Percentiles rank a stretch among this genome's conserved stretches.
Conservation (phyloP, 352 stramenopile genomes). For the Elongisporangium anandrum region DNA sequence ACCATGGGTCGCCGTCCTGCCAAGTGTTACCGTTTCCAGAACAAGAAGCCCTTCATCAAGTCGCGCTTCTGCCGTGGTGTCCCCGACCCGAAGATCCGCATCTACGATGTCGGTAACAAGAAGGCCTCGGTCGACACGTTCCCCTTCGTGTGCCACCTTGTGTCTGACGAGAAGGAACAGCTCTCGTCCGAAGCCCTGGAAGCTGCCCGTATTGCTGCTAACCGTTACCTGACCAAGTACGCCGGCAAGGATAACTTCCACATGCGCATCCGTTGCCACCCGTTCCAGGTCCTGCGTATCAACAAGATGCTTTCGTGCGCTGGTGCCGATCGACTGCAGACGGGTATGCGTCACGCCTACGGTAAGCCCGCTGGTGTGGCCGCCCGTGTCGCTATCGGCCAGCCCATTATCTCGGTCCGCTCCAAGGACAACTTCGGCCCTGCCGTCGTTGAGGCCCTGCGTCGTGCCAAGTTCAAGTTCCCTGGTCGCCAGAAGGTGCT, state of each 20-base stretch:
- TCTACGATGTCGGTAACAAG: conserved; percentile 99
- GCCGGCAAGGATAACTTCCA: conserved; percentile 99
- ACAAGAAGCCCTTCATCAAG: conserved; percentile 99
- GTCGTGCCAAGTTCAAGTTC: conserved; percentile 99
- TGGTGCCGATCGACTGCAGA: conserved; percentile 97
- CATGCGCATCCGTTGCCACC: conserved; percentile 98
- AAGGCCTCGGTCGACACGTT: conserved; percentile 98
- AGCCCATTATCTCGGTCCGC: conserved; percentile 97
- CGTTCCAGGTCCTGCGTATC: conserved; percentile 99
- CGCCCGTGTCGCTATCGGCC: conserved; percentile 98
- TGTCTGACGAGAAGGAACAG: conserved; percentile 92
- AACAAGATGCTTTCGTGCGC: conserved; percentile 99
- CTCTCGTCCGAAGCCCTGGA: conserved; percentile 98
- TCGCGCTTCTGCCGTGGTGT: conserved; percentile 99
- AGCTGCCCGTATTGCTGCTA: conserved; percentile 97
- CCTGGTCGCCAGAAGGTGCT: conserved; percentile 99
- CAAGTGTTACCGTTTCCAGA: conserved; percentile 99
- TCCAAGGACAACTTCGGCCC: conserved; percentile 94
- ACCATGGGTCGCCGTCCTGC: conserved; percentile 85
- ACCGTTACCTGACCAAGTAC: conserved; percentile 99
- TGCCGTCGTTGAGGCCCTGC: conserved; percentile 96
- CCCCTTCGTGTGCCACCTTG: conserved; percentile 97
- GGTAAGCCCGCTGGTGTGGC: conserved; percentile 97
- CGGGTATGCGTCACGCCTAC: conserved; percentile 99
- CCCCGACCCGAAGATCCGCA: conserved; percentile 95